Conservation (phyloP, 306 rosid species). For the Cicer yamashitae region DNA sequence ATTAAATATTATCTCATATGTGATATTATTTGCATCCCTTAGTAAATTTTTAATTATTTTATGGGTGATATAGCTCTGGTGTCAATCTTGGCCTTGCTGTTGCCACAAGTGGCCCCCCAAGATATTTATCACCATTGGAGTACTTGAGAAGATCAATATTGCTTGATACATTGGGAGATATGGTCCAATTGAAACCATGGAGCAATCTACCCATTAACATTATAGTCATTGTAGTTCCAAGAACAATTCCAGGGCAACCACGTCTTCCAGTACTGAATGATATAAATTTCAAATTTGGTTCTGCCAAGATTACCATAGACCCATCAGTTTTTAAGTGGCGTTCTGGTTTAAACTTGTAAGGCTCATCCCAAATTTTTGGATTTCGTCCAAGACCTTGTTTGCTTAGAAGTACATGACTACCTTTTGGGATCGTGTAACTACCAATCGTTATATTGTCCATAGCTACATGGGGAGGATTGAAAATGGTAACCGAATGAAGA, state of each 20-base stretch:
- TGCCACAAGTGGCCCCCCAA: constrained; percentile 35
- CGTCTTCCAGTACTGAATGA: constrained; percentile 54
- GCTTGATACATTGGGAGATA: constrained; percentile 28
- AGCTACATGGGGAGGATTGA: constrained; percentile 54
- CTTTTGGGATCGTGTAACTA: constrained; percentile 55
- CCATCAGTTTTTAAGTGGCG: constrained; percentile 34
- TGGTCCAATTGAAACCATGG: constrained; percentile 53
- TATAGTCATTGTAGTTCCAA: constrained; percentile 53
- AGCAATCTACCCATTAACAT: constrained; percentile 51
- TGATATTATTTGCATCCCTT: no score
- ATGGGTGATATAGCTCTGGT: neutral
- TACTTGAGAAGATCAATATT: constrained; percentile 23
- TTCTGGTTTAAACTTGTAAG: constrained; percentile 46
- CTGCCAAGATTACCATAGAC: constrained; percentile 18
- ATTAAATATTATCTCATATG: no score
- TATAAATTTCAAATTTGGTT: constrained; percentile 43
- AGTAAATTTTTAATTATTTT: neutral
- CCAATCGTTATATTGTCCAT: constrained; percentile 32
- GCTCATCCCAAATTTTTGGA: constrained; percentile 50
- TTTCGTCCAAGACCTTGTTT: constrained; percentile 46
- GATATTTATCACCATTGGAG: neutral
- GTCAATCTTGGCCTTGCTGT: constrained; percentile 39
- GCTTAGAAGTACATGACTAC: constrained; percentile 53
- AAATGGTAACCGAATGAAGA: constrained; percentile 55
- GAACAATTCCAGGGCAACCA: constrained; percentile 46